These are phyloP conservation scores for Yamadazyma friedrichii DNA, from an alignment of 1,139 yeast genomes.

Conservation along the genomic window DNA sequence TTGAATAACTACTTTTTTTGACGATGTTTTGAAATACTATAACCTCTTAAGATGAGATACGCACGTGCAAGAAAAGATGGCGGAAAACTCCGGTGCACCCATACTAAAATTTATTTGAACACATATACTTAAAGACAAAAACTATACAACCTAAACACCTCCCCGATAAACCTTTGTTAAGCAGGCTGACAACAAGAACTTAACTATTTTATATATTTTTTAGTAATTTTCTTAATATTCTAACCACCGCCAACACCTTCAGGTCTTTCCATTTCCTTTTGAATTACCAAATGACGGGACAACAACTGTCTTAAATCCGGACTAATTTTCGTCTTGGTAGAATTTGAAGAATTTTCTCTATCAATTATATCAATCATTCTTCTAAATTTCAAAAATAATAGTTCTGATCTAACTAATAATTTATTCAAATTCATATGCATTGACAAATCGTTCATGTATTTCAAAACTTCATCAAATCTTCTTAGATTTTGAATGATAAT, in stretches of 20 bases:
- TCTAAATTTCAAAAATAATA: slow-evolving; percentile 74
- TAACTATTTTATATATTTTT: too few species aligned
- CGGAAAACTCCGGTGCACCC: too few species aligned
- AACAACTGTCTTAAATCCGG: slow-evolving; percentile 58
- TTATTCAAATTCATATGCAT: slow-evolving; percentile 74
- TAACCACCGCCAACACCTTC: slow-evolving; percentile 50
- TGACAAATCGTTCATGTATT: slow-evolving; percentile 87
- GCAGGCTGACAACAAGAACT: too few species aligned
- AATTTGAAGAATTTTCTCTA: slow-evolving; percentile 40
- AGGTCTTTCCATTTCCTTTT: slow-evolving; percentile 59
- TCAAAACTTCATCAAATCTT: slow-evolving; percentile 86
- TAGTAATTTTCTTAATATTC: neutral
- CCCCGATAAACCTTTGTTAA: too few species aligned
- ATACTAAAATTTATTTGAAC: too few species aligned
- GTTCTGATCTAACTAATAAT: slow-evolving; percentile 75
- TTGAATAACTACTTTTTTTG: neutral
- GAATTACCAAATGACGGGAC: slow-evolving; percentile 58
- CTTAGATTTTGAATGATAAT: slow-evolving; percentile 70
- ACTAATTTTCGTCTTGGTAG: slow-evolving; percentile 24
- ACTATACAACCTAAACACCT: too few species aligned
- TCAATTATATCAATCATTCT: slow-evolving; percentile 79
- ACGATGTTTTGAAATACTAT: neutral
- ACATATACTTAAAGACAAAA: too few species aligned
- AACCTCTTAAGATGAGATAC: neutral
- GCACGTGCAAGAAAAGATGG: too few species aligned